Evolutionary conservation across 768 basidiomycete species (phyloP), one percentile per base, ranked within the genome.

Genomic region (Boletus reticulatus): DNA sequence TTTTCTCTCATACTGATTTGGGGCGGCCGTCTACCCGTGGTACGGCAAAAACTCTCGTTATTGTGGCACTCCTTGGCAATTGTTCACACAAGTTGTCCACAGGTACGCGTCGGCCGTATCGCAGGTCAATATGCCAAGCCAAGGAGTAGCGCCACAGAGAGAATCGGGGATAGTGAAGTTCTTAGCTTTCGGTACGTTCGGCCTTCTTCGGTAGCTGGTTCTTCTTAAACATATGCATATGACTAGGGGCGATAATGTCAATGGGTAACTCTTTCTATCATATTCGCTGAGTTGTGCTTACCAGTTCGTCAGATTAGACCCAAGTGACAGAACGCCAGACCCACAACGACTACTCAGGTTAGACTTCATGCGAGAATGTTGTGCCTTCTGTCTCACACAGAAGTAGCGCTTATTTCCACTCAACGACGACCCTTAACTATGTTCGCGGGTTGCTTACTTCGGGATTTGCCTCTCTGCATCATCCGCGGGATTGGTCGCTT

Each of bases 111-210:
- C 49, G 92, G 92, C 7, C 84, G 97, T 12, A 98, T 98, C 58
- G 97, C 95, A 1, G 96, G 96, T 0, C 95, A 97, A 69, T 97
- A 96, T 62, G 94, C 95, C 16, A 97, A 96, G 70, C 97, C 96
- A 2, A 80, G 96, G 52, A 92, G 89, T 65, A 94, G 89, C 65
- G 75, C 77, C 12, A 91, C 81, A 13, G 96, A 99, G 71, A 84
- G 79, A 56, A 78, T 95, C 10, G 85, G 83, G 16, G 87, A 85
- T 46, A 80, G 76, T 32, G 83, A 92, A 61, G 88, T 98, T 0
- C 72, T 87, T 48, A 95, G 90, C 69, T 98, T 98, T 72, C 81
- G 92, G 92, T 91, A 53, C 17, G 81, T 71, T n/a, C 36, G 6
- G 6, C 8, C 38, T 43, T 27, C 39, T 32, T 24, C 46, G 49